Evolutionary conservation across 2,329 filamentous ascomycete genomes (phyloP), one percentile per base, ranked within the genome.

Genomic region (Ophiostoma montium): DNA sequence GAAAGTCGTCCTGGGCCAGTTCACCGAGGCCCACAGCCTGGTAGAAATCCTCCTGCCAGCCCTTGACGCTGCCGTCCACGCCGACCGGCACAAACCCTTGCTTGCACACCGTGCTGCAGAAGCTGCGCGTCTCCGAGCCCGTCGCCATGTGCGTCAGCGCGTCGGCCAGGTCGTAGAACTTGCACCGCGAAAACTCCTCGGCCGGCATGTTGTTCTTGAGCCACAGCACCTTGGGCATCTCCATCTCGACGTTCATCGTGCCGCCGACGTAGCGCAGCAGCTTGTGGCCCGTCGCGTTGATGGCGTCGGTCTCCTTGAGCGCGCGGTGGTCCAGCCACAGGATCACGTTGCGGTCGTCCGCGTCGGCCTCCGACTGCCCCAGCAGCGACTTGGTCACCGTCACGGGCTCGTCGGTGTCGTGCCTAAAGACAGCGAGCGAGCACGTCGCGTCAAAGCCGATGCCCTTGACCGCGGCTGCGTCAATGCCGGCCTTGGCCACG

Each of bases 181-280:
- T 95, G 79, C 89, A 95, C 54, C 83, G 80, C 50, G 82, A 81
- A 60, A 96, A 98, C 15, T 92, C 72, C 59, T 95, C 86, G 49
- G 84, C 75, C 2, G 92, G 84, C 92, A 98, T 96, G 68, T 96
- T 78, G 67, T 95, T 95, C 75, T 96, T 96, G 62, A 98, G 75
- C 92, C 92, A 98, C 51, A 96, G 74, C 1, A 95, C 86, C 69
- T 98, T 98, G 55, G 92, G 92, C 50, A 98, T 94, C 65, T 98
- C 92, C 92, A 98, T 98, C 71, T 98, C 92, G 56, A 95, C 90
- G 63, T 87, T 95, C 92, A 98, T 98, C 63, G 84, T 90, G 55
- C 92, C 92, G 57, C 92, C 92, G 16, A 98, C 92, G 62, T 98
- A 98, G 60, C 88, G 84, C 52, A 98, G 78, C 48, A 98, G 72